Evolutionary conservation across 768 basidiomycete genomes (phyloP), one percentile per base, ranked within the genome.

Genomic region (Gelatoporia subvermispora): DNA sequence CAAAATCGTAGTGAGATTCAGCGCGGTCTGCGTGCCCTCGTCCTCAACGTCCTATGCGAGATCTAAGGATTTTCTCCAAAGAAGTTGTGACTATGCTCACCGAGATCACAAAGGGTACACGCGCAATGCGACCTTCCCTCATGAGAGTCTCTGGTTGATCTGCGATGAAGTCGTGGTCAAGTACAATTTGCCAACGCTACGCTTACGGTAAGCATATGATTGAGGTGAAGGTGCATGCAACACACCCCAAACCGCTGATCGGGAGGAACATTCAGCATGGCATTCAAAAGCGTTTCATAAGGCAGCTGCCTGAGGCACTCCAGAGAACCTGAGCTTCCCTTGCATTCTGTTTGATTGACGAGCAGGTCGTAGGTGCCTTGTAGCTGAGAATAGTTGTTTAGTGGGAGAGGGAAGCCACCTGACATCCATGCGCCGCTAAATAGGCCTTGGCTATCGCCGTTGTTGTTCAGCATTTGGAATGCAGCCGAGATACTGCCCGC

Each of bases 401-500:
- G 15, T 8, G 57, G 43, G n/a, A 2, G 44, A 20, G 0, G 45
- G 47, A 18, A 49, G 17, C 55, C 50, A 4, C 55, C 50, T 3
- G 53, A 48, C 58, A 57, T 56, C 48, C 53, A 49, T 2, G 43
- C 60, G 5, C 43, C 60, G 18, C 54, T 55, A 45, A 61, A 59
- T 16, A 61, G 52, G 25, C 52, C 52, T 21, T 52, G 50, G 17
- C 40, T 46, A 38, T 55, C 44, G 2, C 55, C 56, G 17, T 47
- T 55, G 41, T 59, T 53, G n/a, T 48, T 34, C 22, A 61, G 38
- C 50, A 61, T 55, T 11, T 60, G 59, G 16, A 48, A 43, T 11
- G 48, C 53, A 24, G 55, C 50, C 8, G 56, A 54, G 10, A 53
- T 47, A 0, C 51, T 45, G 1, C 61, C 61, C 5, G 61, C 60